These are phyloP conservation scores for Arthroderma uncinatum DNA, from an alignment of 2,329 filamentous ascomycete species.

Conservation along the genomic window DNA sequence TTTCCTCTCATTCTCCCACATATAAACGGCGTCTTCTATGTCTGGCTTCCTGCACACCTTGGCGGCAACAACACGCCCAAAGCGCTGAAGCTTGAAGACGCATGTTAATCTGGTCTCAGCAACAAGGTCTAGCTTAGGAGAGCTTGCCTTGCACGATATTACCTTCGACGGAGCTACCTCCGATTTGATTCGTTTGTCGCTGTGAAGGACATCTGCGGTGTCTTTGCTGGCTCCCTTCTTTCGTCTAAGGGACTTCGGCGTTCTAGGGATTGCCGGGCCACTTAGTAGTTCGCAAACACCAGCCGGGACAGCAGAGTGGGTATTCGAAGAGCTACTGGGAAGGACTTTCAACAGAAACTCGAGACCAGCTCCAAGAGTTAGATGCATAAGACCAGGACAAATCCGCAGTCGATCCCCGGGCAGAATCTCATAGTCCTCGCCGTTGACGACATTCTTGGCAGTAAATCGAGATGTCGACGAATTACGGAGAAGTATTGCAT, in stretches of 20 bases:
- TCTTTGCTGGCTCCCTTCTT: background rate
- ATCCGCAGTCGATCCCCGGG: conserved; percentile 1
- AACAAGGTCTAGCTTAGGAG: background rate
- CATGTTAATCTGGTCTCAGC: background rate
- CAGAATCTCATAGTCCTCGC: background rate
- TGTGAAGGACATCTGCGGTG: background rate
- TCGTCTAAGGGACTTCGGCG: background rate
- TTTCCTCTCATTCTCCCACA: conserved; percentile 3
- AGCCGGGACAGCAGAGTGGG: background rate
- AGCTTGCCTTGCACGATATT: background rate
- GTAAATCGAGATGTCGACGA: background rate
- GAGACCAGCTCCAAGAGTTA: conserved; percentile 3
- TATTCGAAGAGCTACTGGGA: background rate
- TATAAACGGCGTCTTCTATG: background rate
- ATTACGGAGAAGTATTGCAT: conserved; percentile 1
- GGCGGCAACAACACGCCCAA: background rate
- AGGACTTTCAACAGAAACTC: conserved; percentile 1
- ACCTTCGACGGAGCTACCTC: background rate
- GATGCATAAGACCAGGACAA: background rate
- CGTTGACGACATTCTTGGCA: background rate
- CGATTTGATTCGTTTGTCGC: background rate
- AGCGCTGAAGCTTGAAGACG: background rate
- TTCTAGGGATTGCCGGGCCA: background rate
- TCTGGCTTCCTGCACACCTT: background rate
- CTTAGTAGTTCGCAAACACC: background rate